Conservation (phyloP, 2,329 filamentous ascomycete species). For the Hypomyces perniciosus region DNA sequence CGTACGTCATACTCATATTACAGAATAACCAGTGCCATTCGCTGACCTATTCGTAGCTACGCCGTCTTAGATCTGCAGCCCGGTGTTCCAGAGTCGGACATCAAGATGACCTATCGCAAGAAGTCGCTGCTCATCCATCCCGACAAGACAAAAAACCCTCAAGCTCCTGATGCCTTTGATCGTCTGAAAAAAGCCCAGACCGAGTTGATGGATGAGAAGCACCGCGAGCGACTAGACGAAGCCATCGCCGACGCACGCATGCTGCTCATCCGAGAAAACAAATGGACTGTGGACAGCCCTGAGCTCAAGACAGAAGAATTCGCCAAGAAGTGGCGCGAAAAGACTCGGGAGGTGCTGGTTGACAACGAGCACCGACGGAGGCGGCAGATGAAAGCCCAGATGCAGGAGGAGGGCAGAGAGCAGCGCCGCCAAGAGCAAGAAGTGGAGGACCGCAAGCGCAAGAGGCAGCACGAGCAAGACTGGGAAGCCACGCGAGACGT, state of each 20-base stretch:
- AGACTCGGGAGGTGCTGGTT: slow-evolving; percentile 81
- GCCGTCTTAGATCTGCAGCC: slow-evolving; percentile 93
- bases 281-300: slow-evolving; percentile 82
- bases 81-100: slow-evolving; percentile 90
- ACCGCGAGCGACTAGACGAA: slow-evolving; percentile 81
- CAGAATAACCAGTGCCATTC: not conserved
- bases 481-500: slow-evolving; percentile 92
- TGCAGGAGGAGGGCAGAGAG: slow-evolving; percentile 93
- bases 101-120: slow-evolving; percentile 88
- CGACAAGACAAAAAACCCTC: slow-evolving; percentile 90
- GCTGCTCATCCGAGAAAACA: slow-evolving; percentile 88
- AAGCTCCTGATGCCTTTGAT: slow-evolving; percentile 92
- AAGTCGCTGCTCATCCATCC: slow-evolving; percentile 99
- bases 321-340: slow-evolving; percentile 79
- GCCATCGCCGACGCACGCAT: slow-evolving; percentile 93
- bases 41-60: slow-evolving; percentile 51
- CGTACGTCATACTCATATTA: slow-evolving; percentile 32
- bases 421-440: slow-evolving; percentile 83
- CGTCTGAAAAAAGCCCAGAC: slow-evolving; percentile 91
- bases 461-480: slow-evolving; percentile 86
- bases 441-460: slow-evolving; percentile 70
- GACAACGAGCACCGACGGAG: slow-evolving; percentile 84
- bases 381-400: slow-evolving; percentile 83
- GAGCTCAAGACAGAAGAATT: slow-evolving; percentile 84
- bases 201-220: slow-evolving; percentile 88